phyloP scores from a whole-genome alignment of 2,329 filamentous ascomycete genomes.

The Aspergillus tubingensis region DNA sequence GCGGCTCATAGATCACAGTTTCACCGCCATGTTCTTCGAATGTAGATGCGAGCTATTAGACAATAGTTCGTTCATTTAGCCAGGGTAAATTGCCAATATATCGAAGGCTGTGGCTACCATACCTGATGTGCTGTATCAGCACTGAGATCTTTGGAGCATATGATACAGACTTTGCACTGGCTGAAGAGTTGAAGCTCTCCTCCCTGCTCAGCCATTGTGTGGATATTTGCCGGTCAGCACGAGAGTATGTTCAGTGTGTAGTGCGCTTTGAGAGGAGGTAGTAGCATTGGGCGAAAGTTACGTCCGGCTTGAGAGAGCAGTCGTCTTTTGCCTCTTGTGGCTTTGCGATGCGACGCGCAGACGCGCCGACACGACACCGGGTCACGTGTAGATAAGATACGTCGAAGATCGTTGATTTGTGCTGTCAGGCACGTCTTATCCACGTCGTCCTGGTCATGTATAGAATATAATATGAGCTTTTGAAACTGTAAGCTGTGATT shows the following conservation, averaged over 20 bases:
- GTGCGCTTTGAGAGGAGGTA: not conserved
- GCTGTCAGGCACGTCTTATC: not conserved
- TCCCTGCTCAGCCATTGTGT: constrained; percentile 31
- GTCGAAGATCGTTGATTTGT: not conserved
- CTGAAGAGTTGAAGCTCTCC: constrained; percentile 43
- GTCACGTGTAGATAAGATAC: constrained; percentile 25
- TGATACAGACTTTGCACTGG: constrained; percentile 49
- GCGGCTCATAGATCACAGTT: constrained; percentile 45
- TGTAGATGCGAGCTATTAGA: constrained; percentile 46
- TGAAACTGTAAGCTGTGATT: too few relatives aligned
- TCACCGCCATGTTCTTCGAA: constrained; percentile 54
- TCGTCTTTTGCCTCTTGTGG: not conserved
- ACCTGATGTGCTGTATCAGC: constrained; percentile 47
- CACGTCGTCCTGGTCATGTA: too few relatives aligned
- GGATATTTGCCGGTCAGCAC: not conserved
- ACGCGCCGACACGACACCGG: constrained; percentile 27
- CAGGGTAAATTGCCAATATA: not conserved
- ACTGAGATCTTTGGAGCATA: constrained; percentile 45
- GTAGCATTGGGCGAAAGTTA: not conserved
- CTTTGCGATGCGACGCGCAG: constrained; percentile 22
- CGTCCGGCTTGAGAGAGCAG: not conserved
- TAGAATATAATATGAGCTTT: too few relatives aligned
- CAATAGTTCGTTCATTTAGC: constrained; percentile 8
- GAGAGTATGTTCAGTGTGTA: not conserved
- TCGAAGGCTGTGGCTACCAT: constrained; percentile 13